Conservation (phyloP, 2,329 filamentous ascomycete species). For the Samsoniella hepiali region DNA sequence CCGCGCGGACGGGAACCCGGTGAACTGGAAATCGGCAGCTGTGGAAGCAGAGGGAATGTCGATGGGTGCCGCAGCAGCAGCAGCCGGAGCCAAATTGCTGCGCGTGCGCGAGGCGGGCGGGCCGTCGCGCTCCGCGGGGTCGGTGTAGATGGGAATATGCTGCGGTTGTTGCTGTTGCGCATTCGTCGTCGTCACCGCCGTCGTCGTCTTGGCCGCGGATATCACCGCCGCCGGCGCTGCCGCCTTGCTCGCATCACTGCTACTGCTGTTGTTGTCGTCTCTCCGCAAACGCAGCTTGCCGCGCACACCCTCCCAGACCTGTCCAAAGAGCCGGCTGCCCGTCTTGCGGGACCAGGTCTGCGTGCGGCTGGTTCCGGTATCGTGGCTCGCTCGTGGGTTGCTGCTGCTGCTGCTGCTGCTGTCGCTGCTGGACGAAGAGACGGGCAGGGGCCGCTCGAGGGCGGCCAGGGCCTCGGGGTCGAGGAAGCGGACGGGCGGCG, state of each 20-base stretch:
- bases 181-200: slow-evolving; percentile 8
- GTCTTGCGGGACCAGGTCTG: slow-evolving; percentile 6
- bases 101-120: slow-evolving; percentile 14
- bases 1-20: slow-evolving; percentile 25
- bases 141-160: neutral
- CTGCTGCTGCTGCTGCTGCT: slow-evolving; percentile 8
- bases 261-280: slow-evolving; percentile 23
- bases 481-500: slow-evolving; percentile 67
- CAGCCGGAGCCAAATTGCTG: slow-evolving; percentile 14
- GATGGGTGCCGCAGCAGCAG: slow-evolving; percentile 15
- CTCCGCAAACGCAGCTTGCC: slow-evolving; percentile 31
- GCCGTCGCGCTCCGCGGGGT: neutral
- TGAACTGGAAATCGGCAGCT: neutral
- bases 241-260: slow-evolving; percentile 17
- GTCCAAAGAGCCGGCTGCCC: slow-evolving; percentile 30
- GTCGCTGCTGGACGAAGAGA: slow-evolving; percentile 19
- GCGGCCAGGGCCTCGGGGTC: slow-evolving; percentile 37
- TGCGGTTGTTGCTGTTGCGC: neutral
- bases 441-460: slow-evolving; percentile 28
- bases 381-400: neutral
- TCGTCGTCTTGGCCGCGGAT: slow-evolving; percentile 12
- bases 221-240: neutral
- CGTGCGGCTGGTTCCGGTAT: slow-evolving; percentile 18
- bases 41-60: neutral
- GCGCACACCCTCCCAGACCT: slow-evolving; percentile 39